Evolutionary conservation across 2,329 filamentous ascomycete genomes (phyloP), one percentile per base, ranked within the genome.

Genomic region (Fusarium proliferatum): DNA sequence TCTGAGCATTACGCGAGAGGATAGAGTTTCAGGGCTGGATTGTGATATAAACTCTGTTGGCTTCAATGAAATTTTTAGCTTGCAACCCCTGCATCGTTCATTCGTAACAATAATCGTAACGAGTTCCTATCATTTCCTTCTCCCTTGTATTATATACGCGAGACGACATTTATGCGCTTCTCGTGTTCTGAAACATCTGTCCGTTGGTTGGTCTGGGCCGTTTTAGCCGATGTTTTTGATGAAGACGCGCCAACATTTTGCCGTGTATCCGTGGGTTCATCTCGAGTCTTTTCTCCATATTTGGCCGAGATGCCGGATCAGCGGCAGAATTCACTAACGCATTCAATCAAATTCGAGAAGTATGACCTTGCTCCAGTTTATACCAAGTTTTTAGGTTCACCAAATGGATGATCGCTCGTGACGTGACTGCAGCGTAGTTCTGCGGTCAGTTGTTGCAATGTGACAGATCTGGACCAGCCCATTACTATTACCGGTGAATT

Each of bases 261-360:
- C 64, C 62, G 62, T 61, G 62, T 15, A 67, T 42, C 62, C 64
- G 64, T 67, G 52, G 36, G 43, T 66, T 39, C 9, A 51, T 51
- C 49, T 26, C 9, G 5, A 21, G 19, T 30, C 11, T 36, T 45
- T 45, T 45, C 23, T 39, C 43, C 61, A 58, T 21, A 58, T 19
- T 52, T 65, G 49, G 38, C 17, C 39, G 45, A 23, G 64, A 67
- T 66, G 61, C 64, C 61, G 62, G 61, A 64, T 49, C 61, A 61
- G 26, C 51, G 26, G 19, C 43, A n/a, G 6, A 30, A 23, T 9
- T n/a, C 15, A 51, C 28, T 11, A 23, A 36, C 33, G 23, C 33
- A 51, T 36, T 51, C 30, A 58, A 59, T 58, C 19, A 58, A 17
- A 1, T n/a, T 23, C 7, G 6, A 33, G 11, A 15, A 56, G 21